Evolutionary conservation across 2,329 filamentous ascomycete genomes (phyloP).

Genomic region (Fusarium euwallaceae): DNA sequence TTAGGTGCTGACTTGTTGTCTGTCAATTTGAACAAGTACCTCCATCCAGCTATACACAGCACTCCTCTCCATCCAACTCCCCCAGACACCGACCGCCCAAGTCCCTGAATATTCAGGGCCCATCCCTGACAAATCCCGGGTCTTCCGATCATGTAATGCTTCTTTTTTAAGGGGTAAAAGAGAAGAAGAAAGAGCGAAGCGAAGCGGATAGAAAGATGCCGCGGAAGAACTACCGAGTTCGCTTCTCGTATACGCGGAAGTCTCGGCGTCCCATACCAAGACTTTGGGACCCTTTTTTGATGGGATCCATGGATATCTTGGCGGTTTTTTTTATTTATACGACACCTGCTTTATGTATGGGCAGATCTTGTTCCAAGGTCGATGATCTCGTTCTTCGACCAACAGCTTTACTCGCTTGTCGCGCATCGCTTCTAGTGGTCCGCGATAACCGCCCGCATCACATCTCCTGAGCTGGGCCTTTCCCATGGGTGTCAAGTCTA

Average conservation of each 20-base stretch:
- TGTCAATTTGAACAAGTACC: neutral
- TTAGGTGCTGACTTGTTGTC: neutral
- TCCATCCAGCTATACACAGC: neutral
- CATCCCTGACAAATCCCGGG: neutral
- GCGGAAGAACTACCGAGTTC: neutral
- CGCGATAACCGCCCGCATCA: neutral
- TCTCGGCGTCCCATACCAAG: slow-evolving; percentile 1
- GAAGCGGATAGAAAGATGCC: neutral
- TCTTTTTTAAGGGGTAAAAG: neutral
- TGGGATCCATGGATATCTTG: neutral
- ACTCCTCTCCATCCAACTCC: neutral
- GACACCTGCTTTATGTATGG: neutral
- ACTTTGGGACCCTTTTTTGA: neutral
- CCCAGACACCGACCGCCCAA: neutral
- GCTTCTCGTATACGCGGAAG: neutral
- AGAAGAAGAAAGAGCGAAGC: neutral
- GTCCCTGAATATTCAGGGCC: neutral
- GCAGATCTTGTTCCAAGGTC: neutral
- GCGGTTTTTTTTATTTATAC: neutral
- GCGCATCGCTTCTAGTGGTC: neutral
- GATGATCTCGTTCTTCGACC: neutral
- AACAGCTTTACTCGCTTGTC: neutral
- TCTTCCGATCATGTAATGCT: neutral
- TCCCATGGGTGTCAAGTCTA: too few relatives aligned
- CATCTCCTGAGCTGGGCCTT: neutral